A percentile compares a stretch with the other conserved stretches of the same genome.
phyloP scores from a whole-genome alignment of 31 red algal species.

The Pterothamnion heteromorphum region DNA sequence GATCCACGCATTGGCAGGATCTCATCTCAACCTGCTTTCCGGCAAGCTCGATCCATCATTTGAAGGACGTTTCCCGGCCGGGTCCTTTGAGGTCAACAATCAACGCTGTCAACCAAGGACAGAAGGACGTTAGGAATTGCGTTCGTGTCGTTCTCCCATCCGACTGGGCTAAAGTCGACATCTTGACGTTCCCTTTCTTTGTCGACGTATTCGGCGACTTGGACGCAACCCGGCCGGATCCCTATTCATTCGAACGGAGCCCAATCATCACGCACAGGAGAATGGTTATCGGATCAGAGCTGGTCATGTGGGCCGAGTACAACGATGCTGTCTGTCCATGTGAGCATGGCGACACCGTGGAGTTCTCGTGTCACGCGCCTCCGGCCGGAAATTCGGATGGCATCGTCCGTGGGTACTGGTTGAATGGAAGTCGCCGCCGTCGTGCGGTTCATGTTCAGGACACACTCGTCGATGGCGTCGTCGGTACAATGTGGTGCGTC shows the following conservation, averaged over 20 bases:
- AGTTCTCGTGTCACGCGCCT: background rate
- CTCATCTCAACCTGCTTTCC: background rate
- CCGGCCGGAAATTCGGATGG: background rate
- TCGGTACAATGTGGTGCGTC: background rate
- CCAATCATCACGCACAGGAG: background rate
- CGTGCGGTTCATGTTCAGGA: background rate
- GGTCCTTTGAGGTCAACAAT: background rate
- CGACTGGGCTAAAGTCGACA: background rate
- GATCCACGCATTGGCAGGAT: background rate
- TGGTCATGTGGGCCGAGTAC: background rate
- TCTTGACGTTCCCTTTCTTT: background rate
- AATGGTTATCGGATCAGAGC: background rate
- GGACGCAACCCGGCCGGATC: background rate
- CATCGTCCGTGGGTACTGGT: background rate
- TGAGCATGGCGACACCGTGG: background rate
- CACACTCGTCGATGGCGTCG: background rate
- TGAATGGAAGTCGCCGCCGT: background rate
- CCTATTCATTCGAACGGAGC: background rate
- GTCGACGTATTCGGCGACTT: background rate
- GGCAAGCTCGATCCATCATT: background rate
- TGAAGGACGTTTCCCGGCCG: background rate
- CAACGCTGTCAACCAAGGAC: background rate
- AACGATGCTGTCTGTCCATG: background rate
- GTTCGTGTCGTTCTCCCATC: background rate
- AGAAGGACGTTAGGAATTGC: conserved; percentile 1